These are phyloP conservation scores for Pistacia integerrima DNA, from an alignment of 345 rosid species.

Conservation along the genomic window DNA sequence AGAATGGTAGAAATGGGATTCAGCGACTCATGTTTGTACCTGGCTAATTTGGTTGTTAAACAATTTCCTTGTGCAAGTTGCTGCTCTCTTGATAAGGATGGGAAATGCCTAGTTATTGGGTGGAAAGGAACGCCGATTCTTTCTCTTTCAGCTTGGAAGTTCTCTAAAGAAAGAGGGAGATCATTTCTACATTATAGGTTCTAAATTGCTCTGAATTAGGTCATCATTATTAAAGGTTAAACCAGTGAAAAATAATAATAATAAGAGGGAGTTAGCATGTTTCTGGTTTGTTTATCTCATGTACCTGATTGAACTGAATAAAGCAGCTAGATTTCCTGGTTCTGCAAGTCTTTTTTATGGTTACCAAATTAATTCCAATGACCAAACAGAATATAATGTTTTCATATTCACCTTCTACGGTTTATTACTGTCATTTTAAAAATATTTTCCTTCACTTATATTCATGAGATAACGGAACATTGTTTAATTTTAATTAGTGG, in stretches of 20 bases:
- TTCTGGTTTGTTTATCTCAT: background rate
- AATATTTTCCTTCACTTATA: no score
- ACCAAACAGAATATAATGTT: no score
- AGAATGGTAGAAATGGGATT: conserved; percentile 51
- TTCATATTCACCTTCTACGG: no score
- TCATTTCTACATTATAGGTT: conserved; percentile 2
- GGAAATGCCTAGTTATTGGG: conserved; percentile 36
- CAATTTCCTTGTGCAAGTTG: conserved; percentile 21
- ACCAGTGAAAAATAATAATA: no score
- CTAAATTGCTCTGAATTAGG: background rate
- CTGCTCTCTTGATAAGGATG: conserved; percentile 36
- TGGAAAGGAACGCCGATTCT: conserved; percentile 54
- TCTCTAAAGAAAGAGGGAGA: conserved; percentile 30
- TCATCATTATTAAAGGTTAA: background rate
- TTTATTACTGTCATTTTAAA: no score
- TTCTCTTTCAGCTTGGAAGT: conserved; percentile 52
- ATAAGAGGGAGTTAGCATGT: no score
- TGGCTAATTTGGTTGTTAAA: conserved; percentile 38
- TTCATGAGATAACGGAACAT: no score
- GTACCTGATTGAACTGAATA: background rate
- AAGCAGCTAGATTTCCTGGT: background rate
- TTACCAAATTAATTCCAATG: no score
- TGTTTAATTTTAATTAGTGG: no score
- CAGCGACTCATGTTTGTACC: conserved; percentile 40
- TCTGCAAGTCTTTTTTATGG: background rate